Base-by-base conservation (phyloP, 2,329 filamentous ascomycete species). In the Sporothrix pallida region DNA sequence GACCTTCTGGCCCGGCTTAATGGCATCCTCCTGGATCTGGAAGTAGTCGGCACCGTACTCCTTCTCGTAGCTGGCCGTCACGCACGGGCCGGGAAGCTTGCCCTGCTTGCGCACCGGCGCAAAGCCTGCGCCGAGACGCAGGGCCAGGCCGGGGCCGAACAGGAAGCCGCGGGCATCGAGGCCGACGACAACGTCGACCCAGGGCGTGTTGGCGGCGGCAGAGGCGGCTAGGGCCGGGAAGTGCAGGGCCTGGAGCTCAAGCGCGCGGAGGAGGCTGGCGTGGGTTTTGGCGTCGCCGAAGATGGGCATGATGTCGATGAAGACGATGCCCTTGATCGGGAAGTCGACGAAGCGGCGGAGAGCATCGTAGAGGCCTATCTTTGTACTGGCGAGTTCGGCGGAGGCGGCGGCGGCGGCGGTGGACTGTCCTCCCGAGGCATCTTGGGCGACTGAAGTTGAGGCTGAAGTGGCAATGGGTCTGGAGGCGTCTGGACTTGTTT, bases 221-320 rank as follows among this genome's bases (percentile, higher is more conserved):
- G 72, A 50, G 50, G 75, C 65, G 65, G 72, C 75, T 72, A 77
- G 74, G 6, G 72, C 37, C 9, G 70, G 56, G 31, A 91, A 91
- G 78, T 91, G 85, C 73, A 88, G 84, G 76, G 97, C 87, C 82
- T 97, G 92, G 76, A 98, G 87, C 83, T 97, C 93, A 78, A 98
- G 92, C 68, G 94, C 93, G 79, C 91, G 89, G 81, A 98, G 86
- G 74, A 99, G 91, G 73, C 90, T 87, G 74, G 88, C 86, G 84
- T 98, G 95, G 75, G 93, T 87, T 70, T 82, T 81, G 72, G 91
- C 90, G 80, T 94, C 88, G 81, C 93, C 90, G 86, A 99, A 98
- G 81, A 98, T 91, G 75, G 96, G 96, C 83, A 99, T 91, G 84
- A 99, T 98, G 82, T 99, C 96, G 86, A 98, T 94, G 84, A 99